These are phyloP conservation scores for Penicillium sp. DNA, from an alignment of 2,329 filamentous ascomycete genomes.

Conservation along the genomic window DNA sequence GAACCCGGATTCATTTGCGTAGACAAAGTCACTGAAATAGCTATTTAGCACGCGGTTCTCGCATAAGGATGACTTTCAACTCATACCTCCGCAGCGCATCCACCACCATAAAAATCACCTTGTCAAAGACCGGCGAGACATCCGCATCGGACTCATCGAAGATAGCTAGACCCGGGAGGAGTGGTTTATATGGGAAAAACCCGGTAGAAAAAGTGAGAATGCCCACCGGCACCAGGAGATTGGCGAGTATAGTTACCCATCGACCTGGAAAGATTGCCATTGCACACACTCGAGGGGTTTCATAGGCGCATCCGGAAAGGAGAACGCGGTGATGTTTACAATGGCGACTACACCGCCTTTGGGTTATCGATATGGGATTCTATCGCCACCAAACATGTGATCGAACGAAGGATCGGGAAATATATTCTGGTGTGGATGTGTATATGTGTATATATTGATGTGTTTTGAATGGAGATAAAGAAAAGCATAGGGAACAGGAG, in stretches of 20 bases:
- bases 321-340: neutral
- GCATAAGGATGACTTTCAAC: neutral
- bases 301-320: neutral
- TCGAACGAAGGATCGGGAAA: neutral
- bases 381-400: neutral
- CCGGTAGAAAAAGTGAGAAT: constrained; percentile 78
- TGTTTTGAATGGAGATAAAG: neutral
- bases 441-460: neutral
- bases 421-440: neutral
- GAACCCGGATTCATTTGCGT: constrained; percentile 76
- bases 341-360: constrained; percentile 18
- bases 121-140: constrained; percentile 70
- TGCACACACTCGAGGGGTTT: neutral
- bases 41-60: constrained; percentile 5
- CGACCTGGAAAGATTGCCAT: constrained; percentile 26
- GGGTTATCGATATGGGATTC: neutral
- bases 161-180: constrained; percentile 78
- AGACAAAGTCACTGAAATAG: constrained; percentile 81
- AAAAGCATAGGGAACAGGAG: neutral
- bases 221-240: constrained; percentile 73
- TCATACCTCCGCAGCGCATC: constrained; percentile 84
- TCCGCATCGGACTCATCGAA: constrained; percentile 56
- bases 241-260: constrained; percentile 62
- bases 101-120: constrained; percentile 94
- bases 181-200: constrained; percentile 97